Conservation (phyloP, 2,329 filamentous ascomycete genomes). For the Xylariaceae sp. region DNA sequence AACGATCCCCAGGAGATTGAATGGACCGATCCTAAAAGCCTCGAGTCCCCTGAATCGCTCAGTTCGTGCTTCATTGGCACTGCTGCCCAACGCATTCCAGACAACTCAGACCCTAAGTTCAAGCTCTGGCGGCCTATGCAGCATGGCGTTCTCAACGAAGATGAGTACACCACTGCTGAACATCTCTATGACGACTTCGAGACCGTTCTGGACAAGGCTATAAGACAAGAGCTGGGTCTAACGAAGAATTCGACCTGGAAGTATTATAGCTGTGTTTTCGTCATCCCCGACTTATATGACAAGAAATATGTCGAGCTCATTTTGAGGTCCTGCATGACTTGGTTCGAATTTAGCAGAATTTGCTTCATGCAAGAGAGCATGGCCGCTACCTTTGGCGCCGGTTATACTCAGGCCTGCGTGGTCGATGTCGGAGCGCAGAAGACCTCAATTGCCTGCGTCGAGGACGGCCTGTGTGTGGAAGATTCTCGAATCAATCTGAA, state of each 20-base stretch:
- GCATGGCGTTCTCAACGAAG: constrained; percentile 83
- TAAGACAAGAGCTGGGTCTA: constrained; percentile 77
- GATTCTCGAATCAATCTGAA: constrained; percentile 95
- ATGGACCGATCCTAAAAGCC: constrained; percentile 76
- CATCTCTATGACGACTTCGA: constrained; percentile 83
- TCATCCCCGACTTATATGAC: constrained; percentile 95
- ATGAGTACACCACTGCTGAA: constrained; percentile 75
- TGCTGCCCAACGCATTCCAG: constrained; percentile 78
- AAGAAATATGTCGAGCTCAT: constrained; percentile 83
- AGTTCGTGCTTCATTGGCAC: constrained; percentile 71
- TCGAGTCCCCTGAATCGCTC: constrained; percentile 58
- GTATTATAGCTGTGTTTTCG: constrained; percentile 93
- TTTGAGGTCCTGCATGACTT: constrained; percentile 77
- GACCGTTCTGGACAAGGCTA: constrained; percentile 76
- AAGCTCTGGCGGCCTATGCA: constrained; percentile 89
- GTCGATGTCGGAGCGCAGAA: constrained; percentile 97
- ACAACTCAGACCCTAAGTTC: constrained; percentile 83
- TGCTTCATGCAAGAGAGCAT: constrained; percentile 96
- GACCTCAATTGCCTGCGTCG: constrained; percentile 93
- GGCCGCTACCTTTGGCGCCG: constrained; percentile 89
- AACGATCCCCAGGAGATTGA: constrained; percentile 92
- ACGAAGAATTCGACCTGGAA: constrained; percentile 73
- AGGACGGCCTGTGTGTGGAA: constrained; percentile 91
- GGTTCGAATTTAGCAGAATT: constrained; percentile 83
- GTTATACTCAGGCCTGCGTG: constrained; percentile 89